Base-by-base conservation (phyloP, 257 asterid genomes). In the Lavandula angustifolia region DNA sequence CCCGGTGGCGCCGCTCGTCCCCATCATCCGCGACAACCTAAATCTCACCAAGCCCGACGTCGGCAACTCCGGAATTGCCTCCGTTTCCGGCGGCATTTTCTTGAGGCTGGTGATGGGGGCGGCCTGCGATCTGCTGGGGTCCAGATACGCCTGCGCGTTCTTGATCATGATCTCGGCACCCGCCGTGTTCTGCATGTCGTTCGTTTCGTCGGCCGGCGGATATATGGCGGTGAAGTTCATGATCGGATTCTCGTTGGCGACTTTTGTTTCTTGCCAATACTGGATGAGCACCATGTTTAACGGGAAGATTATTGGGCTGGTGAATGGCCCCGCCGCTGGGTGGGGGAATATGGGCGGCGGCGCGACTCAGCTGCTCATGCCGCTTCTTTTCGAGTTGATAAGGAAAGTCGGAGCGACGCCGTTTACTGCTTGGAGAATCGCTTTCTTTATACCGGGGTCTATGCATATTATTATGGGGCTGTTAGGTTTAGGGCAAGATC, bases 281-380 rank as follows among this genome's bases (percentile, higher is more conserved):
- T 84, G 91, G 87, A 84, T 77, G 82, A 84, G 91, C 29, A 78
- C 79, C 0, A 81, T 84, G 85, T 84, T 81, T 13, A 81, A 71
- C 22, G 72, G 87, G 3, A 77, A 47, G 54, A 81, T 81, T 8
- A 79, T 84, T 0, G 92, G 92, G 57, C 35, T 75, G 9, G 89
- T 81, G 29, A 85, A 85, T 17, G 92, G 86, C 4, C 73, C 84
- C 3, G 85, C 92, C 0, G 84, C 83, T 0, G 92, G 88, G 12
- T 85, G 92, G 88, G 92, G 86, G 49, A 80, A 85, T 41, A 79
- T 85, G 87, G 89, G 89, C 14, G 92, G 92, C 10, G 92, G 85
- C 0, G 89, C 70, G 2, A 79, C 87, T 5, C 89, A 85, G 64
- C 78, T 85, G 32, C 68, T 85, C 17, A 85, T 85, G 89, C 92